Evolutionary conservation across 139 green algal genomes (phyloP).

Genomic region (Auxenochlorella pyrenoidosa): DNA sequence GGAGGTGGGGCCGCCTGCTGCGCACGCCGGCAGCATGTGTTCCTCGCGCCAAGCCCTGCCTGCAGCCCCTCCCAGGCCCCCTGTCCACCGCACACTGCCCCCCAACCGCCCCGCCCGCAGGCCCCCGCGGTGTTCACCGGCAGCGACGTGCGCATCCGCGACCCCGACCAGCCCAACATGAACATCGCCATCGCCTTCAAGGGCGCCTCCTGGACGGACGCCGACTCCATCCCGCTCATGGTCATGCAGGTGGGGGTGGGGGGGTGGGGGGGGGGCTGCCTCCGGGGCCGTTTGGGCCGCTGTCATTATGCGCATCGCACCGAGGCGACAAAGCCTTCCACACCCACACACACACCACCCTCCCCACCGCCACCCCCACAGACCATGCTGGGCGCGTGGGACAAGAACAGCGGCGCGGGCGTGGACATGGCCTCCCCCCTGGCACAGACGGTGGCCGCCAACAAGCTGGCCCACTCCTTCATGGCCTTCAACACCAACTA

Average conservation of each 20-base stretch:
- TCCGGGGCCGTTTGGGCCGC: too few relatives aligned
- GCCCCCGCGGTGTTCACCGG: slow-evolving; percentile 95
- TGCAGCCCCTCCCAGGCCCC: too few relatives aligned
- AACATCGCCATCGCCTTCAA: slow-evolving; percentile 94
- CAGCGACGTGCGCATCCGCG: slow-evolving; percentile 92
- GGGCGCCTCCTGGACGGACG: slow-evolving; percentile 93
- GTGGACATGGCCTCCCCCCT: slow-evolving; percentile 57
- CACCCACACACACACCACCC: neutral
- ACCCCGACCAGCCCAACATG: slow-evolving; percentile 86
- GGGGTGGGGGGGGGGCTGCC: too few relatives aligned
- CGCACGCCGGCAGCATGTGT: too few relatives aligned
- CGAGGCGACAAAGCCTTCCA: too few relatives aligned
- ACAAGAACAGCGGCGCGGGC: slow-evolving; percentile 70
- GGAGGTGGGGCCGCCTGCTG: slow-evolving; percentile 30
- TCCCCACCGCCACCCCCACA: slow-evolving; percentile 31
- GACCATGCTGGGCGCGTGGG: slow-evolving; percentile 75
- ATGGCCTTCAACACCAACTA: slow-evolving; percentile 99
- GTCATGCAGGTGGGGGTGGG: slow-evolving; percentile 86
- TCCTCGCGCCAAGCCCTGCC: neutral
- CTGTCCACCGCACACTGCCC: neutral
- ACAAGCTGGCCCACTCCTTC: slow-evolving; percentile 88
- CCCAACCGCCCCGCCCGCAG: slow-evolving; percentile 38
- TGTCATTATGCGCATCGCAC: too few relatives aligned
- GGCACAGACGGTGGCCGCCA: slow-evolving; percentile 85
- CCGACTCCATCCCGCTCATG: slow-evolving; percentile 97